Base-by-base conservation (phyloP, 2,329 filamentous ascomycete genomes). In the Apiospora saccharicola region DNA sequence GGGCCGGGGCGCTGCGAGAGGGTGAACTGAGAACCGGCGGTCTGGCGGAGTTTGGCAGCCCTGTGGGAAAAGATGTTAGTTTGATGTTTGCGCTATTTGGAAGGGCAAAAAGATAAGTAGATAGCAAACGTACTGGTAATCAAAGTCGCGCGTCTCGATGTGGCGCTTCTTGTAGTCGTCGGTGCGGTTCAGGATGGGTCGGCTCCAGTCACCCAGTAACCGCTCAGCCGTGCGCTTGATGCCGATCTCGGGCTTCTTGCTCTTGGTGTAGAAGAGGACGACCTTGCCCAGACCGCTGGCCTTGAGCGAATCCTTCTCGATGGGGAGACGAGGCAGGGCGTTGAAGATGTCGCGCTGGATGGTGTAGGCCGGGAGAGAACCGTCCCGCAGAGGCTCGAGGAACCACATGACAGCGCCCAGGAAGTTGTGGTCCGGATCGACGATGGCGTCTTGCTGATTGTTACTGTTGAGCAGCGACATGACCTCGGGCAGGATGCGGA, bases 271-370 rank as follows among this genome's bases (percentile, higher is more conserved):
- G 85, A 98, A 99, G 74, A 97, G 90, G 70, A 98, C 93, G 68
- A 99, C 94, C 82, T 98, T 98, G 80, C 96, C 96, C 75, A 99
- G 96, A 26, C 96, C 95, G 77, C 94, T 97, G 75, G 95, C 95
- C 30, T 97, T 88, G 19, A 99, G 88, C 1, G 93, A 90, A 78
- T 98, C 96, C 80, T 98, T 98, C 80, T 95, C 93, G 76, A 98
- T 94, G 7, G 94, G 95, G 6, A 98, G 88, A 78, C 91, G 92
- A 24, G 89, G 89, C 49, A 99, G 87, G 34, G 94, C 93, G 37
- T 90, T 90, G 81, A 99, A 96, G 61, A 99, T 90, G 81, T 98
- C 95, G 74, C 95, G 94, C 85, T 99, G 96, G 76, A 99, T 98
- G 80, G 96, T 96, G 85, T 98, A 99, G 43, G 96, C 96, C 0